A percentile compares a stretch with the other conserved stretches of the same genome.
Evolutionary conservation across 1,139 yeast species (phyloP).

Genomic region (Taphrina wiesneri): DNA sequence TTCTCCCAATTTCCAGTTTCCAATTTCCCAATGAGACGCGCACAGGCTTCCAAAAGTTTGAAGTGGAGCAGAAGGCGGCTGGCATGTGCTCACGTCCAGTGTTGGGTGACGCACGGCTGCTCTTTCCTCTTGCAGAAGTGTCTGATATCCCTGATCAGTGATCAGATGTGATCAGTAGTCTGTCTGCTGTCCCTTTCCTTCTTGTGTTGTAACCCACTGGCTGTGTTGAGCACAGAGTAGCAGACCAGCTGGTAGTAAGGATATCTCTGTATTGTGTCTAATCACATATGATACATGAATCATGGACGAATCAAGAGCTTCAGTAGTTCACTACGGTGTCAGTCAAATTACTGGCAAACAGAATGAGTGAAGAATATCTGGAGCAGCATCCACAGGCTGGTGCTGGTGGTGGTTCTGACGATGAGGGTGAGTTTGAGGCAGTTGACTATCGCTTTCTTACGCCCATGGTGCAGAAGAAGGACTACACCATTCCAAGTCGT

Average conservation of each 20-base stretch:
- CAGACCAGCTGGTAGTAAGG: no score
- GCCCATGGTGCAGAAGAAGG: neutral
- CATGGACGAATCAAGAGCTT: no score
- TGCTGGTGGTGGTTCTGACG: neutral
- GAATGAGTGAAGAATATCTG: neutral
- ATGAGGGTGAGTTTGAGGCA: constrained; percentile 19
- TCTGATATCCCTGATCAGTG: neutral
- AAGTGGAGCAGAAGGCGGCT: neutral
- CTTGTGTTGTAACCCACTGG: no score
- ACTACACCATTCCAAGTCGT: constrained; percentile 61
- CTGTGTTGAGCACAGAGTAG: no score
- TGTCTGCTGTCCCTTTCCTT: neutral
- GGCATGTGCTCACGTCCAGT: neutral
- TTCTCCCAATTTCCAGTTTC: no score
- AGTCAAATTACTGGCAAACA: neutral
- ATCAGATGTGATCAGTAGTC: neutral
- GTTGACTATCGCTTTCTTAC: constrained; percentile 26
- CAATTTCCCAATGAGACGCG: neutral
- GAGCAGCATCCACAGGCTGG: neutral
- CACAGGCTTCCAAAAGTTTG: neutral
- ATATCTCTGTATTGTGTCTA: no score
- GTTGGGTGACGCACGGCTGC: neutral
- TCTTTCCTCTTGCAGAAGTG: neutral
- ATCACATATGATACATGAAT: no score
- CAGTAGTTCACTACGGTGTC: no score